Evolutionary conservation across 73 alveolate genomes (phyloP).

Genomic region (Symbiodinium natans): DNA sequence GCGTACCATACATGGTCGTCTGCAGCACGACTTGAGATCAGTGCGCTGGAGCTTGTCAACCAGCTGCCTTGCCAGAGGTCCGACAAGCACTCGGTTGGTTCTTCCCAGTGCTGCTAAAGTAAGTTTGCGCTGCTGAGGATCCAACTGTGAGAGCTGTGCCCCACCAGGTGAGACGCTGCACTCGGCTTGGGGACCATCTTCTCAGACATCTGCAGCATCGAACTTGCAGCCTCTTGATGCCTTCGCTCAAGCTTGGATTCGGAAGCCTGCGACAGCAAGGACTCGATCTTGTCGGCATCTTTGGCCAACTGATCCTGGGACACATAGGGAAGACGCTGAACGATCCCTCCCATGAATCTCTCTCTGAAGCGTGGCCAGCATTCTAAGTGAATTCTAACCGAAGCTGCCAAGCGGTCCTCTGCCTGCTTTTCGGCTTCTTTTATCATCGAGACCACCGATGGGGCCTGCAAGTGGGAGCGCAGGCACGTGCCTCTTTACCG

Average conservation of each 20-base stretch:
- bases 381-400: no score
- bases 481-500: no score
- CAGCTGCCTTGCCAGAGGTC: background rate
- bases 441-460: constrained; percentile 5
- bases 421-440: constrained; percentile 31
- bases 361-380: no score
- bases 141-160: background rate
- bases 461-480: constrained; percentile 29
- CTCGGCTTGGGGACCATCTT: constrained; percentile 24
- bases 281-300: constrained; percentile 88
- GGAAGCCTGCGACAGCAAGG: constrained; percentile 57
- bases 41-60: background rate
- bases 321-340: no score
- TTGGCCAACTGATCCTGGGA: constrained; percentile 69
- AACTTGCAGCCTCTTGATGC: background rate
- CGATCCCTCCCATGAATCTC: no score
- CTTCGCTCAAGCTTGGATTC: no score
- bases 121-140: background rate
- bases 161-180: background rate
- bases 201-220: background rate
- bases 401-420: constrained; percentile 18
- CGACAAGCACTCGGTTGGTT: no score
- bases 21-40: background rate
- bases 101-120: background rate
- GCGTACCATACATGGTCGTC: no score